A percentile compares a stretch with the other conserved stretches of the same genome.
Conservation (phyloP, 208 protist species). For the Acanthamoeba castellanii region DNA sequence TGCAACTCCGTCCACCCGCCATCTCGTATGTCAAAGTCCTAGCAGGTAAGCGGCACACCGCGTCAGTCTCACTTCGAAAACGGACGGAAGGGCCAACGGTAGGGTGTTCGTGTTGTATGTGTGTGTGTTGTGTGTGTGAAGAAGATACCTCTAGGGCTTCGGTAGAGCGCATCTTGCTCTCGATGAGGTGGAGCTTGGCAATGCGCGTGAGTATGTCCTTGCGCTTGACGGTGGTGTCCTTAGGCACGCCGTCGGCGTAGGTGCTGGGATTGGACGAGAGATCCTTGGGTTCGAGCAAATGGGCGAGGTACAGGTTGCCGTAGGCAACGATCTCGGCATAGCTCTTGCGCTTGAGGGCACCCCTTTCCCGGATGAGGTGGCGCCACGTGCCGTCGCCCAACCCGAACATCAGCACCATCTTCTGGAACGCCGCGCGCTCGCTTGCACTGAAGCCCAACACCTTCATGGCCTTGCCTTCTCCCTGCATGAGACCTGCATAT, state of each 20-base stretch:
- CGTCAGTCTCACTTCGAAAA: background rate
- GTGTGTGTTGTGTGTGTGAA: too few relatives aligned
- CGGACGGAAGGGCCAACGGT: too few relatives aligned
- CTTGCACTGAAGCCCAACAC: constrained; percentile 53
- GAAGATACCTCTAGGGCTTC: background rate
- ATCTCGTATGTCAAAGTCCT: constrained; percentile 58
- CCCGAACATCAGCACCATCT: constrained; percentile 33
- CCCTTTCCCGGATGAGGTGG: background rate
- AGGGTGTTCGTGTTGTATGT: too few relatives aligned
- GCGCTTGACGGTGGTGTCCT: constrained; percentile 3
- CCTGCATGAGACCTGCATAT: constrained; percentile 12
- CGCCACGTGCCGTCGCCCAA: constrained; percentile 70
- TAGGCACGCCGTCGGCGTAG: constrained; percentile 60
- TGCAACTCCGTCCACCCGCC: constrained; percentile 69
- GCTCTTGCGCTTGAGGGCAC: constrained; percentile 5
- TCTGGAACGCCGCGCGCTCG: constrained; percentile 25
- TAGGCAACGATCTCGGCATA: constrained; percentile 68
- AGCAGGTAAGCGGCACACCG: background rate
- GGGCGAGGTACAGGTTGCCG: constrained; percentile 48
- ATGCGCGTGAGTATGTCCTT: constrained; percentile 65
- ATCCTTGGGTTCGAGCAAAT: constrained; percentile 56
- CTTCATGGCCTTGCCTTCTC: constrained; percentile 57
- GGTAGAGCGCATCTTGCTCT: constrained; percentile 19
- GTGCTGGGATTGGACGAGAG: constrained; percentile 24
- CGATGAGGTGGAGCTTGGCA: constrained; percentile 62